A percentile compares a stretch with the other conserved stretches of the same genome.
phyloP scores from a whole-genome alignment of 352 stramenopile species.

The Globisporangium yorkense region DNA sequence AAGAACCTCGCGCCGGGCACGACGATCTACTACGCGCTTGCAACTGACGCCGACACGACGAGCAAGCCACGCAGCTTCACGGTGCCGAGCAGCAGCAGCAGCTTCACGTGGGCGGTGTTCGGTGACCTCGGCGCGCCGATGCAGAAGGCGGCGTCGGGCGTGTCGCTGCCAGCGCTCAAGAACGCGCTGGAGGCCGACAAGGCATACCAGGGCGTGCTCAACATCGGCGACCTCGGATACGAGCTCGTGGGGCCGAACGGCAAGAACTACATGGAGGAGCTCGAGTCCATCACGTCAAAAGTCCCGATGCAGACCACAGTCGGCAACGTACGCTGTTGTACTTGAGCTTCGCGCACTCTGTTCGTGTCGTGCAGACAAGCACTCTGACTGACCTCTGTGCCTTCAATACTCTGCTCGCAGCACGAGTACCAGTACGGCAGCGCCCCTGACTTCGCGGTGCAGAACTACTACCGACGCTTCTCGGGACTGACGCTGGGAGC shows the following conservation, averaged over 20 bases:
- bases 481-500: constrained; percentile 44
- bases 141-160: constrained; percentile 43
- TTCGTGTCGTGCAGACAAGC: not conserved
- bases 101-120: constrained; percentile 74
- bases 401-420: constrained; percentile 16
- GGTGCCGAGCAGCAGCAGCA: constrained; percentile 17
- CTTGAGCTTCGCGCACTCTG: not conserved
- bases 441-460: constrained; percentile 44
- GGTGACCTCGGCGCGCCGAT: constrained; percentile 57
- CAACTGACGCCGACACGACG: constrained; percentile 9
- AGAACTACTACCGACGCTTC: constrained; percentile 72
- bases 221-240: constrained; percentile 70
- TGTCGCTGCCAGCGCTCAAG: constrained; percentile 63
- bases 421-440: constrained; percentile 68
- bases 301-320: constrained; percentile 74
- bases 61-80: constrained; percentile 35
- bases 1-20: constrained; percentile 30
- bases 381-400: constrained; percentile 1
- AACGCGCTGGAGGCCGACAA: constrained; percentile 25
- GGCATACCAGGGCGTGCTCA: constrained; percentile 54
- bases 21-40: constrained; percentile 61
- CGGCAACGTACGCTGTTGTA: constrained; percentile 46
- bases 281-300: constrained; percentile 46
- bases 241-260: constrained; percentile 55
- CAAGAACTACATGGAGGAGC: constrained; percentile 69